Conservation (phyloP, 2,329 filamentous ascomycete species). For the Claviceps capensis region DNA sequence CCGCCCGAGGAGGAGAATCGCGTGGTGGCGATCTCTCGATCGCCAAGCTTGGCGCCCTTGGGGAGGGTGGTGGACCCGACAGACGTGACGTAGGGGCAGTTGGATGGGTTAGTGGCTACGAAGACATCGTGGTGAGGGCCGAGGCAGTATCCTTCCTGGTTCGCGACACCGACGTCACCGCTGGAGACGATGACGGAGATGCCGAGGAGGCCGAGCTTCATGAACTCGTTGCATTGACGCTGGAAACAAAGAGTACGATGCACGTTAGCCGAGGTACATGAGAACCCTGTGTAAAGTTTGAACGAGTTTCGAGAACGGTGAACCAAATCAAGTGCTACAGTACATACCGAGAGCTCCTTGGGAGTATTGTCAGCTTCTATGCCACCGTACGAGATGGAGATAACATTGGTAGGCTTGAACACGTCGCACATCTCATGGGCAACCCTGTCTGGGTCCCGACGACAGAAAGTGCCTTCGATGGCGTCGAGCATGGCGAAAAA, state of each 20-base stretch:
- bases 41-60: constrained; percentile 3
- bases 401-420: constrained; percentile 19
- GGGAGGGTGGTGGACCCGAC: constrained; percentile 33
- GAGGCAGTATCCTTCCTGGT: constrained; percentile 8
- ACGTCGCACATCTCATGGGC: constrained; percentile 14
- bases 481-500: constrained; percentile 32
- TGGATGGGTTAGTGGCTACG: constrained; percentile 31
- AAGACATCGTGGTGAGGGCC: constrained; percentile 25
- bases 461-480: constrained; percentile 39
- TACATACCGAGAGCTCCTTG: constrained; percentile 23
- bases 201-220: constrained; percentile 32
- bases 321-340: not conserved
- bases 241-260: constrained; percentile 7
- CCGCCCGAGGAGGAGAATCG: constrained; percentile 34
- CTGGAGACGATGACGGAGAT: constrained; percentile 26
- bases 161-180: constrained; percentile 13
- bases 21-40: constrained; percentile 6
- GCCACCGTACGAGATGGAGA: constrained; percentile 27
- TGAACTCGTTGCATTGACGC: constrained; percentile 27
- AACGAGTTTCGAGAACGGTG: too few species aligned
- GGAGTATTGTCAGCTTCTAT: constrained; percentile 23
- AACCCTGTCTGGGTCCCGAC: constrained; percentile 31
- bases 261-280: too few species aligned
- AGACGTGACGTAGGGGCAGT: constrained; percentile 35
- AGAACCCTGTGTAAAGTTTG: too few species aligned